Evolutionary conservation across 164 flowering plant species (phyloP), one percentile per base, ranked within the genome.

Genomic region (Nymphaea thermarum): DNA sequence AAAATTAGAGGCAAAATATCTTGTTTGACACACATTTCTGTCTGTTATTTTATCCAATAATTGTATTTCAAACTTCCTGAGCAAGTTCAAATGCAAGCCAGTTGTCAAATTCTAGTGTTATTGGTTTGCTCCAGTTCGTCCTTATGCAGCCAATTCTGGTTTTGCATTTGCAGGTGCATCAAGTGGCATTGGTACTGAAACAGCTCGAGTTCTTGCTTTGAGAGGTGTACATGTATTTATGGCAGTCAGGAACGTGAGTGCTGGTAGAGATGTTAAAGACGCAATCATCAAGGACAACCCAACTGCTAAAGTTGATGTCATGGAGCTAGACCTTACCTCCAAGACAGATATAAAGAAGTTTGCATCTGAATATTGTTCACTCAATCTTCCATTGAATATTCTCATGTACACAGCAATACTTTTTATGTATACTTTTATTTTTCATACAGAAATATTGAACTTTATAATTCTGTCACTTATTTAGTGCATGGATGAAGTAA

Each of bases 111-210:
- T 25, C 36, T 25, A 25, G 36, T 25, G 36, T 25, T 25, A 25
- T 25, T 25, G 36, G 36, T 25, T 0, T 25, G 36, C 36, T 25
- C 36, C 36, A 25, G 1, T 25, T 25, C 1, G 36, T 1, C 36
- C 36, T 3, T 47, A 12, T 47, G 7, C 12, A 47, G 12, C 11
- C 10, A 1, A 10, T 47, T 6, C 55, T 47, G 6, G 7, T 12
- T 43, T 62, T 65, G 44, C 65, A n/a, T 67, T 74, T 80, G 72
- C 79, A 91, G 98, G 98, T 66, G 93, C 93, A 67, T 83, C 96
- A 43, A 85, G 87, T 80, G 96, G 96, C 42, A 81, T 90, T 71
- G 96, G 96, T n/a, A 60, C 68, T 36, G 96, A 90, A 74, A 88
- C 90, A 2, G 55, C 96, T n/a, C 82, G 91, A 43, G 85, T 85